Evolutionary conservation across 164 flowering plant genomes (phyloP).

Genomic region (Nymphaea thermarum): DNA sequence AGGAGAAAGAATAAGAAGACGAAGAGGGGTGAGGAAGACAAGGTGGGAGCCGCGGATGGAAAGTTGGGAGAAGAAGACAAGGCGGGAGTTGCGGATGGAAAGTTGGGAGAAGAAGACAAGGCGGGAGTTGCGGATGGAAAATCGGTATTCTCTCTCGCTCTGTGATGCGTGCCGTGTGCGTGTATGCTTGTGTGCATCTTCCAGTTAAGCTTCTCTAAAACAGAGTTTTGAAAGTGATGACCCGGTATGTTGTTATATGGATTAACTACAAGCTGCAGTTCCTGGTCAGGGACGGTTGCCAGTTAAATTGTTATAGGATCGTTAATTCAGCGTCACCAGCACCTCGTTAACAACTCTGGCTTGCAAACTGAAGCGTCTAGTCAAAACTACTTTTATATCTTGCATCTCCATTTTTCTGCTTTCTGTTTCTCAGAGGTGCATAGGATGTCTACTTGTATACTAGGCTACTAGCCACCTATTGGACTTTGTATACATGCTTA

Average conservation of each 20-base stretch:
- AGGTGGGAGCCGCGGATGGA: background rate
- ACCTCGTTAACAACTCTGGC: background rate
- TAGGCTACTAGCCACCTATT: too few relatives aligned
- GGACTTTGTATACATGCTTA: background rate
- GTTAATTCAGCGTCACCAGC: background rate
- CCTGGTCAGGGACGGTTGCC: background rate
- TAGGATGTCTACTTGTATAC: too few relatives aligned
- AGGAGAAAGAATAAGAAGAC: conserved; percentile 7
- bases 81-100: too few relatives aligned
- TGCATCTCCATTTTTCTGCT: background rate
- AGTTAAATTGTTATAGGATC: background rate
- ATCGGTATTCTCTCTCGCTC: background rate
- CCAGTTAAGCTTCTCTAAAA: background rate
- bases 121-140: background rate
- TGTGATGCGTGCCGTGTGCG: background rate
- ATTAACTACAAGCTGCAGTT: background rate
- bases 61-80: too few relatives aligned
- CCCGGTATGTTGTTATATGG: background rate
- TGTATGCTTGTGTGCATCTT: background rate
- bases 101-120: conserved; percentile 6
- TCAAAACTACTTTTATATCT: background rate
- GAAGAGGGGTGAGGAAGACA: conserved; percentile 1
- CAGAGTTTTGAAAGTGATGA: background rate
- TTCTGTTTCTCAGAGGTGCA: too few relatives aligned
- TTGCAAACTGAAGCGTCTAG: too few relatives aligned